Conservation (phyloP, 1,139 yeast species). For the Geotrichum klebahnii region DNA sequence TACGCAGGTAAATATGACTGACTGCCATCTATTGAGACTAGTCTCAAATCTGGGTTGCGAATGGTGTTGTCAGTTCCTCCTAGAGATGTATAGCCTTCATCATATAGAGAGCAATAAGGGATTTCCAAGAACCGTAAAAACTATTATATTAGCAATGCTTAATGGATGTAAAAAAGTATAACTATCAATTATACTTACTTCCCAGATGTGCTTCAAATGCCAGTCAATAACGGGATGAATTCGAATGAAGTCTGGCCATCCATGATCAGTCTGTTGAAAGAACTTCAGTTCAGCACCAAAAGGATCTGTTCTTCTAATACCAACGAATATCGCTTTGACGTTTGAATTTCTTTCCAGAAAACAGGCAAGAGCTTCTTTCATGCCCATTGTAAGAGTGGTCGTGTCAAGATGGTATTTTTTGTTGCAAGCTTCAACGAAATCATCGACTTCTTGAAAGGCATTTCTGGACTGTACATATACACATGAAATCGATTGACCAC, state of each 20-base stretch:
- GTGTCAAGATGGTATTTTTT: conserved; percentile 36
- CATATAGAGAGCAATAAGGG: conserved; percentile 67
- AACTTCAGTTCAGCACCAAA: conserved; percentile 53
- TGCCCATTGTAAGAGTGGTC: conserved; percentile 41
- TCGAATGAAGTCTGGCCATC: conserved; percentile 82
- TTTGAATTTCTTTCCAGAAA: conserved; percentile 46
- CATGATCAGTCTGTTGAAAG: conserved; percentile 68
- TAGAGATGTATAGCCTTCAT: conserved; percentile 72
- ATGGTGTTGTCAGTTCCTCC: conserved; percentile 69
- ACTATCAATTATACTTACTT: too few species aligned
- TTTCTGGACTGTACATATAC: conserved; percentile 68
- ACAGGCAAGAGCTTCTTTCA: conserved; percentile 57
- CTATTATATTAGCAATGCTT: conserved; percentile 36
- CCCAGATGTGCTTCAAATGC: conserved; percentile 78
- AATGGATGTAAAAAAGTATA: neutral
- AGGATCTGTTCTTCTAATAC: conserved; percentile 79
- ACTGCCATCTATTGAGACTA: conserved; percentile 38
- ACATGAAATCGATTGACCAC: conserved; percentile 39
- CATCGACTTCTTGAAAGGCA: conserved; percentile 61
- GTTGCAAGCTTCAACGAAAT: conserved; percentile 40
- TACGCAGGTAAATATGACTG: conserved; percentile 20
- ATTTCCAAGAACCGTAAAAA: conserved; percentile 49
- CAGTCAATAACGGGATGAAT: conserved; percentile 81
- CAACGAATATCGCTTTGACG: conserved; percentile 67
- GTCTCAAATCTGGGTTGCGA: conserved; percentile 56